These are phyloP conservation scores for Globisporangium viniferum DNA, from an alignment of 352 stramenopile genomes.

Conservation along the genomic window DNA sequence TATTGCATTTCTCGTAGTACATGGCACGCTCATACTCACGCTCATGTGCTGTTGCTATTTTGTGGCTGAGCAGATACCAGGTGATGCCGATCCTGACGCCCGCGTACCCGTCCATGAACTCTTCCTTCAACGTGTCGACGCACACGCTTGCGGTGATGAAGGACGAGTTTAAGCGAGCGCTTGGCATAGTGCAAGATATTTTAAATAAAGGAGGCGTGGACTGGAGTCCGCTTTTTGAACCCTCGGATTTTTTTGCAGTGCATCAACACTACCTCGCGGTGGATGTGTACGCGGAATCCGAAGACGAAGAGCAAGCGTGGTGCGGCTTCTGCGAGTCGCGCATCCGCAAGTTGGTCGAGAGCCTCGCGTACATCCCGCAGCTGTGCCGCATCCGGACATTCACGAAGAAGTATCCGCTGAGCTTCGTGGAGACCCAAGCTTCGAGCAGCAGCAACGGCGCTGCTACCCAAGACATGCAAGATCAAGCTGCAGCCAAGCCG, in stretches of 20 bases:
- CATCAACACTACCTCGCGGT: constrained; percentile 91
- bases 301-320: constrained; percentile 92
- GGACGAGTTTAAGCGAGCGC: constrained; percentile 87
- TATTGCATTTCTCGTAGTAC: background rate
- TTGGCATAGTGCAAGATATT: constrained; percentile 81
- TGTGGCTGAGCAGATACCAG: constrained; percentile 66
- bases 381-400: constrained; percentile 81
- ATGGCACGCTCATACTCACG: background rate
- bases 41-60: constrained; percentile 1
- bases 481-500: constrained; percentile 20
- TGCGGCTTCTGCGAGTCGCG: constrained; percentile 93
- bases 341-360: constrained; percentile 90
- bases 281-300: constrained; percentile 87
- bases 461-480: constrained; percentile 16
- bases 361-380: constrained; percentile 75
- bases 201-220: constrained; percentile 77
- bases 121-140: constrained; percentile 96
- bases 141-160: constrained; percentile 94
- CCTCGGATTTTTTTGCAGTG: constrained; percentile 85
- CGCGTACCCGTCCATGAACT: constrained; percentile 99
- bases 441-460: constrained; percentile 18
- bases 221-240: constrained; percentile 77
- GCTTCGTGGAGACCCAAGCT: constrained; percentile 34
- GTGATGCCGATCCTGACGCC: constrained; percentile 99
- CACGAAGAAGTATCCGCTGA: constrained; percentile 83